Evolutionary conservation across 2,329 filamentous ascomycete species (phyloP), one percentile per base, ranked within the genome.

Genomic region (Hypoxylon sp.): DNA sequence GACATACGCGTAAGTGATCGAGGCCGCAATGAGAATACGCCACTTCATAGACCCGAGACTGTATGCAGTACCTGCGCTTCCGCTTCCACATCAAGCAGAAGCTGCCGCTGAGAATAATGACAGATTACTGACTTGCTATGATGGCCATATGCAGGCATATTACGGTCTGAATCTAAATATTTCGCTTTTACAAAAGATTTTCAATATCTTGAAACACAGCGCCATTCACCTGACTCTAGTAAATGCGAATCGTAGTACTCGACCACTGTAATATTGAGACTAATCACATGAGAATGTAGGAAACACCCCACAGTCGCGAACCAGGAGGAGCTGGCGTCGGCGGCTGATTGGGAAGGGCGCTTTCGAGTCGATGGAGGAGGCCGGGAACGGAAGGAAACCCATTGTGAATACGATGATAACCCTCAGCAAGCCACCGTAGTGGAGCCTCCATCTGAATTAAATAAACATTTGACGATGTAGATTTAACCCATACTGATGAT

Each of bases 351-450:
- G 75, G 73, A 76, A 77, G 71, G 56, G 67, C 68, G 67, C 67
- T 70, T 75, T 68, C 72, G 55, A 69, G 66, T 75, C 66, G 68
- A 58, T 75, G 51, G 51, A 76, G 73, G 75, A 76, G 75, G 75
- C 75, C 75, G 75, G 75, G 75, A 77, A 77, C 75, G 75, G 75
- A 77, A 75, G 75, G 73, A 76, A 74, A 77, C 68, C 72, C 72
- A 77, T 72, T 40, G 71, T 50, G 67, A 70, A 69, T 67, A 60
- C 57, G 69, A 71, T 65, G 70, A 75, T 75, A 75, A 75, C 74
- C 75, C 75, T 77, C 75, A 77, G 75, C 75, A 74, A 77, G 75
- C 74, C 74, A 70, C 74, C 61, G 63, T 72, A 74, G 75, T 71
- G 74, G 75, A 76, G 75, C 74, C 75, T 70, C 71, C 73, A 66